These are phyloP conservation scores for Cavenderia fasciculata DNA, from an alignment of 78 protist genomes.

Conservation along the genomic window DNA sequence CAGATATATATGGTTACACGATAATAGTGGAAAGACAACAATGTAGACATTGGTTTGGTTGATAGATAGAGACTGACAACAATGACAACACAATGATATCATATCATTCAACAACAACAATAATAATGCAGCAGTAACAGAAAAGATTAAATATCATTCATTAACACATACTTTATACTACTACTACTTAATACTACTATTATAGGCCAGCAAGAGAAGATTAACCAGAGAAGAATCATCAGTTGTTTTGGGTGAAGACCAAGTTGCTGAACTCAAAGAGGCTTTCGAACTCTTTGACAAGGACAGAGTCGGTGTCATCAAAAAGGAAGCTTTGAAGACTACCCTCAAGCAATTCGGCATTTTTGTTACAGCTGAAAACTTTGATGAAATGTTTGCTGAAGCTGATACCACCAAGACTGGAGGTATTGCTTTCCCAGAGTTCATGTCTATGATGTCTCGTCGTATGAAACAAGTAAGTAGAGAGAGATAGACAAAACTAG, in stretches of 20 bases:
- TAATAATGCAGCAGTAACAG: too few species aligned
- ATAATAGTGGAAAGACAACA: too few species aligned
- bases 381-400: constrained; percentile 78
- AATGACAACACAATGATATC: too few species aligned
- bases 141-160: too few species aligned
- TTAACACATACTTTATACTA: too few species aligned
- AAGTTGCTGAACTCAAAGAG: constrained; percentile 97
- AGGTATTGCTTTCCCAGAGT: constrained; percentile 85
- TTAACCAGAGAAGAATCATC: constrained; percentile 76
- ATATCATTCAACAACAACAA: too few species aligned
- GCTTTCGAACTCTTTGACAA: constrained; percentile 96
- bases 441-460: constrained; percentile 87
- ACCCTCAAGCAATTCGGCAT: constrained; percentile 77
- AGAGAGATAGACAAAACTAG: background rate
- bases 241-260: constrained; percentile 91
- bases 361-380: constrained; percentile 58
- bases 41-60: too few species aligned
- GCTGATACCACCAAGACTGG: constrained; percentile 80
- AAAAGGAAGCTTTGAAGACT: constrained; percentile 89
- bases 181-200: too few species aligned
- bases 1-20: too few species aligned
- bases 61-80: too few species aligned
- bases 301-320: constrained; percentile 94
- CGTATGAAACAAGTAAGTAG: constrained; percentile 81
- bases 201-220: constrained; percentile 69